Evolutionary conservation across 23 red algal species (phyloP).

Genomic region (Gracilaria caudata): DNA sequence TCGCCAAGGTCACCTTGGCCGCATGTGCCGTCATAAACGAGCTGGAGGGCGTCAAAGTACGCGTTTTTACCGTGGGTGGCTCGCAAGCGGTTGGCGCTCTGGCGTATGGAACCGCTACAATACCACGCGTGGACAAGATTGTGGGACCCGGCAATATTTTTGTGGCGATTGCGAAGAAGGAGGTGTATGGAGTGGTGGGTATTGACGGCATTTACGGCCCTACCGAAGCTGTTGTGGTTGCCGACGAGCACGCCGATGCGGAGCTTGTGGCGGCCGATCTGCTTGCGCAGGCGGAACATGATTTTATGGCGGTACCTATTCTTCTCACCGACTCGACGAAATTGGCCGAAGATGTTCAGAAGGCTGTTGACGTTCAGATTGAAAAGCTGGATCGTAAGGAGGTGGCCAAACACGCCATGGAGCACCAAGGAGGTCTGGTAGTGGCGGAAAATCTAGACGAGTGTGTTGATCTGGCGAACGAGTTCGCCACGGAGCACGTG

Average conservation of each 20-base stretch:
- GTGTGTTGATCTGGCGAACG: conserved; percentile 77
- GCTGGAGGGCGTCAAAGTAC: conserved; percentile 65
- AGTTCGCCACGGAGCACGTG: conserved; percentile 94
- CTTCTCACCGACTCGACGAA: conserved; percentile 53
- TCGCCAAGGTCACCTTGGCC: conserved; percentile 70
- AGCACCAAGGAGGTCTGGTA: conserved; percentile 83
- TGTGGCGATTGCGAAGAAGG: conserved; percentile 91
- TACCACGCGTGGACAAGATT: conserved; percentile 96
- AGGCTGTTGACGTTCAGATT: conserved; percentile 77
- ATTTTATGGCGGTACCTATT: conserved; percentile 84
- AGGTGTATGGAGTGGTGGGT: conserved; percentile 86
- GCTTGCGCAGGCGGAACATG: conserved; percentile 99
- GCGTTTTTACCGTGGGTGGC: conserved; percentile 89
- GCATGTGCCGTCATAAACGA: conserved; percentile 72
- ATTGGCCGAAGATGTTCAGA: conserved; percentile 65
- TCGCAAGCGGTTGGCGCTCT: conserved; percentile 95
- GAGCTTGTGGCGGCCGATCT: conserved; percentile 87
- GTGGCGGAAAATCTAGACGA: conserved; percentile 74
- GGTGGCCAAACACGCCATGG: conserved; percentile 69
- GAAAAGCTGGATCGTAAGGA: conserved; percentile 43
- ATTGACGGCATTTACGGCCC: conserved; percentile 96
- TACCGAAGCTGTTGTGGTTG: conserved; percentile 89
- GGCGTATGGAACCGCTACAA: conserved; percentile 91
- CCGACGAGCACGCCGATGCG: conserved; percentile 77
- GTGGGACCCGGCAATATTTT: conserved; percentile 97